Base-by-base conservation (phyloP, 2,329 filamentous ascomycete species). In the Acarospora socialis region DNA sequence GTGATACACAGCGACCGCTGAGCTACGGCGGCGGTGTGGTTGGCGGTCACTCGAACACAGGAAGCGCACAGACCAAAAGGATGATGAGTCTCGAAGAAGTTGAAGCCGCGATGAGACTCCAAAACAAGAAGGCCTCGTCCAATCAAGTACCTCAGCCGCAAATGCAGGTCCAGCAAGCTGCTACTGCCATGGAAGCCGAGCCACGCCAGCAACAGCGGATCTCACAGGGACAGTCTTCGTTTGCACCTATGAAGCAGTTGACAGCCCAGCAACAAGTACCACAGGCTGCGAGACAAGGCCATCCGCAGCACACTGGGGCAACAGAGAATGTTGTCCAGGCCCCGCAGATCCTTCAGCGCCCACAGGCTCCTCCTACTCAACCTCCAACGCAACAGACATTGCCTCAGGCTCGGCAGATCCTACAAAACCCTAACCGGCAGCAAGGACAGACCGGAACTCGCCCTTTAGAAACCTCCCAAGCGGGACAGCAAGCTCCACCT, bases 81-180 rank as follows among this genome's bases (percentile, higher is more conserved):
- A 77, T 94, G 59, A 77, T 98, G 79, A 95, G 83, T 47, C 56
- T 98, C 48, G 90, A 95, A 53, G 90, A 98, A 60, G 86, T 98
- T 13, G 90, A 98, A 59, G 87, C 87, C 33, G 77, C 83, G 42
- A 86, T 98, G 77, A 73, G 81, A 38, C 66, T 70, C 20, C 77
- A 86, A 44, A 59, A 71, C 19, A 68, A 70, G 46, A 66, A 66
- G 39, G 57, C 44, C 7, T 28, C 14, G 20, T 21, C 32, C 5
- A 33, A 13, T 24, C 34, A 25, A 10, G 25, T 14, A 16, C 33
- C 35, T 32, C 35, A 43, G 16, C n/a, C n/a, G n/a, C n/a, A n/a
- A n/a, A n/a, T n/a, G n/a, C n/a, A n/a, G n/a, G n/a, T n/a, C n/a
- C 47, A 44, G 9, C 41, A 50, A 35, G 28, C 43, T 30, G 35